phyloP scores from a whole-genome alignment of 2,329 filamentous ascomycete species.

The Penicillium hesseltinei region DNA sequence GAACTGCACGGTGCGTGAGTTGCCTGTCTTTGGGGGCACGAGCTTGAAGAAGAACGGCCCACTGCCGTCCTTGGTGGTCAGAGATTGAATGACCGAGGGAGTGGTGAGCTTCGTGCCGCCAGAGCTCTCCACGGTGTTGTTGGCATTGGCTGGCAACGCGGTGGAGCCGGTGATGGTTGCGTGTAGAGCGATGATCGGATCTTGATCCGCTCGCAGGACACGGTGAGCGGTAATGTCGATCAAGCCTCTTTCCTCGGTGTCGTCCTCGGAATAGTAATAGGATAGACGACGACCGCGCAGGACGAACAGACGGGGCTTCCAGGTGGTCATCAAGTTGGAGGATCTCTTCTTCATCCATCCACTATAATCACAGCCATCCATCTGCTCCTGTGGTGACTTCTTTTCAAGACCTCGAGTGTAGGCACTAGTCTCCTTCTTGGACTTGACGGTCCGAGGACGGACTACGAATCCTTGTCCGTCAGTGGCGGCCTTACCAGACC shows the following conservation, averaged over 20 bases:
- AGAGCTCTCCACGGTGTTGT: conserved; percentile 32
- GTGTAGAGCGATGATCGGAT: conserved; percentile 84
- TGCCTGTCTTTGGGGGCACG: conserved; percentile 80
- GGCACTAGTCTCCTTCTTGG: conserved; percentile 92
- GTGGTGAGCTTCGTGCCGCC: conserved; percentile 31
- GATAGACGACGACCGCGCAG: conserved; percentile 85
- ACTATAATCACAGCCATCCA: conserved; percentile 83
- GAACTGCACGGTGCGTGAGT: conserved; percentile 90
- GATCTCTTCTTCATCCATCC: conserved; percentile 99
- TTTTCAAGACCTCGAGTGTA: conserved; percentile 84
- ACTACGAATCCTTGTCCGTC: conserved; percentile 50
- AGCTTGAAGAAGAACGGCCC: conserved; percentile 98
- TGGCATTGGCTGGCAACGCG: conserved; percentile 51
- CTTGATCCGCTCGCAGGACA: conserved; percentile 90
- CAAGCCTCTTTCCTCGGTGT: conserved; percentile 87
- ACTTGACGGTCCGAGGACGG: conserved; percentile 60
- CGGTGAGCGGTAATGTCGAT: conserved; percentile 98
- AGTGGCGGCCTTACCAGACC: conserved; percentile 47
- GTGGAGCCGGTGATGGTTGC: conserved; percentile 89
- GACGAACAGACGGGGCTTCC: conserved; percentile 96
- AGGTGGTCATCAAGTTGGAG: conserved; percentile 91
- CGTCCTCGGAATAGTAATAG: conserved; percentile 94
- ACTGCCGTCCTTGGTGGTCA: conserved; percentile 50
- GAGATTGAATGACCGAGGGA: conserved; percentile 32
- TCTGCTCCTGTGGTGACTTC: conserved; percentile 77